Evolutionary conservation across 139 green algal genomes (phyloP), one percentile per base, ranked within the genome.

Genomic region (Chlorella sp.): DNA sequence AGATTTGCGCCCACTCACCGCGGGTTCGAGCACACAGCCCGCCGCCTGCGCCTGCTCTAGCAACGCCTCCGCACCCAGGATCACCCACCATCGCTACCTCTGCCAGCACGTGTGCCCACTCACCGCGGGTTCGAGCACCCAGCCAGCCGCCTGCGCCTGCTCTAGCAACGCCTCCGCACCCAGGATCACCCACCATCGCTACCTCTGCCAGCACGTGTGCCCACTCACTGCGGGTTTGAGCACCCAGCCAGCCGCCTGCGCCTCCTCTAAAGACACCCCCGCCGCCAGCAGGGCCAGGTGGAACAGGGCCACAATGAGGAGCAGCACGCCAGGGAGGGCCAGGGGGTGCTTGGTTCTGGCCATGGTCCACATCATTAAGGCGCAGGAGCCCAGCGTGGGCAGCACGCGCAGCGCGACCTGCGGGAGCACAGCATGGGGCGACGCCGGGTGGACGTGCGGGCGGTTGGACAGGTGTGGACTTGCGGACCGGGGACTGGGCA

Each of bases 211-310:
- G 26, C 9, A 57, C 9, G 48, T 57, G 48, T 57, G 48, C 9
- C 48, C 0, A 7, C 83, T 78, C 84, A 88, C 84, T 40, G 84
- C 68, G 0, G 84, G 84, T 39, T 81, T 64, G 83, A 96, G 91
- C 80, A 93, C 92, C 95, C 95, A 97, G 12, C 94, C 95, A 5
- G 88, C 91, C 19, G 90, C 85, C 88, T 96, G 91, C 11, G 95
- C 95, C 18, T 94, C 60, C 39, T 82, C 60, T 42, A 97, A 87
- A 2, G 87, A 93, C 18, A 91, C 87, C 2, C 95, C 95, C 21
- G 48, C 37, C 0, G 57, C 73, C 76, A 93, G 57, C 77, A 96
- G 91, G 81, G 91, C 92, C 1, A 88, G 53, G 79, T 95, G 91
- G 86, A 97, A 97, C 18, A 87, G 14, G 24, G 85, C 81, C 34